Percentiles rank a stretch among this genome's conserved stretches.
Evolutionary conservation across 768 basidiomycete species (phyloP).

Genomic region (Termitomyces sp.): DNA sequence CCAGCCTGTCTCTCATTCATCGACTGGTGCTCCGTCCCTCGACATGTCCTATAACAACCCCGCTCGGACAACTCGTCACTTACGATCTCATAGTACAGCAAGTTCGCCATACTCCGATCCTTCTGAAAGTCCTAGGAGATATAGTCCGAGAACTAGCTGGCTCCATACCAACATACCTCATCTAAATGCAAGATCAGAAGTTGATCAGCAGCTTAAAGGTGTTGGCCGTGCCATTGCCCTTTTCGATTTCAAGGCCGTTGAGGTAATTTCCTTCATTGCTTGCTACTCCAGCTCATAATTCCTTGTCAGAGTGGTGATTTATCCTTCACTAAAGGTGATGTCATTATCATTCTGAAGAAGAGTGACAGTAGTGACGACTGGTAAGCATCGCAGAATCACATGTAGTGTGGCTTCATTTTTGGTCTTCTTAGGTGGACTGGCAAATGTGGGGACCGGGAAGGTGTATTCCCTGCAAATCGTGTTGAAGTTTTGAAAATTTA

Average conservation of each 20-base stretch:
- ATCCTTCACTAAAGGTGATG: conserved; percentile 70
- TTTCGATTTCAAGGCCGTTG: conserved; percentile 67
- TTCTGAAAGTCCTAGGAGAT: neutral
- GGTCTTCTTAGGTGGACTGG: conserved; percentile 63
- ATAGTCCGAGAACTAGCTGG: neutral
- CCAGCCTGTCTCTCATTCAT: conserved; percentile 24
- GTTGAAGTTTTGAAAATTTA: conserved; percentile 52
- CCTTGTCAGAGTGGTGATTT: conserved; percentile 57
- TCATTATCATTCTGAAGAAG: conserved; percentile 63
- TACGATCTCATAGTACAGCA: conserved; percentile 6
- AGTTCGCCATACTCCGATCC: neutral
- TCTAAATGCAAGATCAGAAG: conserved; percentile 39
- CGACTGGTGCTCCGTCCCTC: neutral
- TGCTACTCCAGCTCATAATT: conserved; percentile 2
- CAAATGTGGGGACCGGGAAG: conserved; percentile 49
- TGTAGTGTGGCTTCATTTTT: neutral
- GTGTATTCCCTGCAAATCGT: conserved; percentile 81
- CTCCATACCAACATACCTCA: neutral
- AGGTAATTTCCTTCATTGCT: conserved; percentile 36
- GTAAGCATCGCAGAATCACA: conserved; percentile 27
- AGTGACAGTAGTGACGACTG: conserved; percentile 72
- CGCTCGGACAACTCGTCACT: conserved; percentile 1
- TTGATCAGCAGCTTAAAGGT: conserved; percentile 47
- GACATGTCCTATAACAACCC: conserved; percentile 5
- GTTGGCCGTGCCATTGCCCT: conserved; percentile 69